Evolutionary conservation across 2,329 filamentous ascomycete genomes (phyloP).

Genomic region (Alternaria triticina): DNA sequence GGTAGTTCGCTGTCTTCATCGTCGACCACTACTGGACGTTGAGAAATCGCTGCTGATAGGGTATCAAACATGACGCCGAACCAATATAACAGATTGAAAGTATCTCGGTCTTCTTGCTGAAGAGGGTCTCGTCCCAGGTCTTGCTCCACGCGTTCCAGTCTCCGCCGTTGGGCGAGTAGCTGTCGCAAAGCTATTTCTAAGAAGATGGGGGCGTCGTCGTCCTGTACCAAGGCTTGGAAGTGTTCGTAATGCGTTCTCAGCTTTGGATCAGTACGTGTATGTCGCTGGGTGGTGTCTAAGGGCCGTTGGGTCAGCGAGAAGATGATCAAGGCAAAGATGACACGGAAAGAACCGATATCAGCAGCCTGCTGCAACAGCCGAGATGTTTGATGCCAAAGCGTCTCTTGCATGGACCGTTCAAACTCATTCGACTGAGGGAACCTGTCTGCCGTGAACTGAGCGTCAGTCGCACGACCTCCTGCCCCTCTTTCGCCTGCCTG

Average conservation of each 20-base stretch:
- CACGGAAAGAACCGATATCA: conserved; percentile 51
- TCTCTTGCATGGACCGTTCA: conserved; percentile 47
- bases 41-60: conserved; percentile 61
- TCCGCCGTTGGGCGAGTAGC: conserved; percentile 10
- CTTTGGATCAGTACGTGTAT: background rate
- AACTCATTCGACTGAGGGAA: conserved; percentile 24
- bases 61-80: conserved; percentile 67
- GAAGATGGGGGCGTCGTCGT: conserved; percentile 9
- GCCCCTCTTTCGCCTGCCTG: conserved; percentile 31
- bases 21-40: conserved; percentile 53
- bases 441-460: conserved; percentile 17
- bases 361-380: conserved; percentile 45
- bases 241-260: background rate
- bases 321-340: conserved; percentile 53
- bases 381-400: conserved; percentile 51
- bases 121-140: conserved; percentile 22
- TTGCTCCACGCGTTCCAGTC: conserved; percentile 8
- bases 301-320: conserved; percentile 53
- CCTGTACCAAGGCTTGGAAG: conserved; percentile 7
- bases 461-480: conserved; percentile 12
- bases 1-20: conserved; percentile 55
- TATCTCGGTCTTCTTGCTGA: conserved; percentile 49
- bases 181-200: conserved; percentile 11
- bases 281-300: conserved; percentile 20
- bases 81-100: conserved; percentile 64